Evolutionary conservation across 2,329 filamentous ascomycete genomes (phyloP), one percentile per base, ranked within the genome.

Genomic region (Incumbomyces delicatus): DNA sequence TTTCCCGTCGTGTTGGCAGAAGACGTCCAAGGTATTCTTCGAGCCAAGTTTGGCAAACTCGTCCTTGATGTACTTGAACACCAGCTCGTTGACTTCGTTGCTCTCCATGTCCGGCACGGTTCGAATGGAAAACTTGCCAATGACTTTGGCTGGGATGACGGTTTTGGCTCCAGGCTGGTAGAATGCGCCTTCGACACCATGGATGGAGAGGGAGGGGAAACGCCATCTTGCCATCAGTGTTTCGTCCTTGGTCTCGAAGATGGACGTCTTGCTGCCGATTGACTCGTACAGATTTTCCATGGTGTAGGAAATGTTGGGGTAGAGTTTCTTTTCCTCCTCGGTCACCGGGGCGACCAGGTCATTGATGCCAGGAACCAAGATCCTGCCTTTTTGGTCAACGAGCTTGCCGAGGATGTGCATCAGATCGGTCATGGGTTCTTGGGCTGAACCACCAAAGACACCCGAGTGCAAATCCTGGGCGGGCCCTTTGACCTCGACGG

Each of bases 51-150:
- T 87, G 58, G 84, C 82, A 65, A 94, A 95, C 57, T 85, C 80
- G 54, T 85, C 81, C 62, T 90, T 77, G 54, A 96, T 76, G 65
- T 89, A 85, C 65, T 85, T 82, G 71, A 80, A 85, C 36, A 98
- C 90, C 37, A 83, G 75, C 62, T 81, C 77, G 70, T 94, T 94
- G 60, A 95, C 94, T 62, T 83, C 80, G 47, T 87, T 81, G 58
- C 87, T 87, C 64, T 95, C 85, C 92, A 98, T 98, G 71, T 98
- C 80, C 44, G 92, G 92, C 17, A 98, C 92, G 31, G 89, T 96
- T 57, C 92, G 83, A 70, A 98, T 95, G 42, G 87, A 94, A 75
- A 98, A 98, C 73, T 98, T 98, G 69, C 92, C 92, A 60, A 83
- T 85, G 48, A 98, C 92, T 75, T 95, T 95, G 61, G 92, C 90